Evolutionary conservation across 352 stramenopile species (phyloP).

Genomic region (Pythium insidiosum): DNA sequence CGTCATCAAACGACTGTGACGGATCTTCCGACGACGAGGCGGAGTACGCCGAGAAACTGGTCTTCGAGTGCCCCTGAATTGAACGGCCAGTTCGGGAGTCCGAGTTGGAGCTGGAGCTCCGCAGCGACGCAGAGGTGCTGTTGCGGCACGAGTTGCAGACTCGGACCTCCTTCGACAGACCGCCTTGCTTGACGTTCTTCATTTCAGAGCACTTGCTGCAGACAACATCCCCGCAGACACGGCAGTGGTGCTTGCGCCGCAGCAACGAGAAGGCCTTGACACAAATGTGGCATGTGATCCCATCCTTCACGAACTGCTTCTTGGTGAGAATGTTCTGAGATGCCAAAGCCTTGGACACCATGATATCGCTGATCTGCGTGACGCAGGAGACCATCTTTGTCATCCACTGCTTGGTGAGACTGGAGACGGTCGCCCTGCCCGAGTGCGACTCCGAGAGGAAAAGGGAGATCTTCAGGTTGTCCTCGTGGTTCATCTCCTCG

Average conservation of each 20-base stretch:
- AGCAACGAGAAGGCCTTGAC: conserved; percentile 68
- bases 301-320: conserved; percentile 73
- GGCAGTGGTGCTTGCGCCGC: conserved; percentile 80
- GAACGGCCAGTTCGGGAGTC: conserved; percentile 21
- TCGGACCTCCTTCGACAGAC: conserved; percentile 61
- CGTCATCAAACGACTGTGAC: conserved; percentile 38
- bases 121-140: conserved; percentile 44
- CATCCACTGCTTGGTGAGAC: conserved; percentile 75
- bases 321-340: conserved; percentile 61
- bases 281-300: conserved; percentile 63
- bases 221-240: conserved; percentile 76
- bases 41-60: conserved; percentile 38
- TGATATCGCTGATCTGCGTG: conserved; percentile 46
- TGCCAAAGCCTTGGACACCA: conserved; percentile 56
- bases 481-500: conserved; percentile 56
- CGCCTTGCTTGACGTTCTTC: conserved; percentile 58
- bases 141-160: conserved; percentile 65
- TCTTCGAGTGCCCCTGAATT: conserved; percentile 19
- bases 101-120: conserved; percentile 50
- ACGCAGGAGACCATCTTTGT: conserved; percentile 76
- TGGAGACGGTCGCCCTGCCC: conserved; percentile 56
- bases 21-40: conserved; percentile 42
- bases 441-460: conserved; percentile 72
- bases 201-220: conserved; percentile 82
- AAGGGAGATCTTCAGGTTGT: conserved; percentile 55